phyloP scores from a whole-genome alignment of 139 green algal genomes.

The Chlamydomonas sp. region DNA sequence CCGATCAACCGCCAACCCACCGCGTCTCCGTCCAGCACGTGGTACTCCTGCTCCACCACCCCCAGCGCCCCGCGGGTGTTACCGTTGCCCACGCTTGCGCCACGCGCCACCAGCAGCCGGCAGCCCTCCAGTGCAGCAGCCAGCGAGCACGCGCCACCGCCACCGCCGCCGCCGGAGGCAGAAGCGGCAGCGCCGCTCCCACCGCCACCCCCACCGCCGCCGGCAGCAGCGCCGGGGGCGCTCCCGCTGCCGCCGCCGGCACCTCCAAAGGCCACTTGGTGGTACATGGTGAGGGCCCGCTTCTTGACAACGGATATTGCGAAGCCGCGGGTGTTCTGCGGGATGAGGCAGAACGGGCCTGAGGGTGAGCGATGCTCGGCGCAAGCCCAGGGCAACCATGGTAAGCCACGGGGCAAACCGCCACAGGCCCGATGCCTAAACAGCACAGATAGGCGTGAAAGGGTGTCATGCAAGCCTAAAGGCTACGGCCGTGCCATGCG shows the following conservation, averaged over 20 bases:
- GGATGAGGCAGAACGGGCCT: neutral
- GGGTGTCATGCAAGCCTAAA: too few relatives aligned
- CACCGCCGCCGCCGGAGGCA: neutral
- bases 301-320: constrained; percentile 46
- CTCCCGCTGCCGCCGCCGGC: neutral
- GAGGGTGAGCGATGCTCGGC: neutral
- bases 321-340: constrained; percentile 41
- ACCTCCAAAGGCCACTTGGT: constrained; percentile 20
- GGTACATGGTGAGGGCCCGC: constrained; percentile 15
- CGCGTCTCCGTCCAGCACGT: constrained; percentile 39
- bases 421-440: too few relatives aligned
- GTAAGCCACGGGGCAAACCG: too few relatives aligned
- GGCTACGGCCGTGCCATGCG: too few relatives aligned
- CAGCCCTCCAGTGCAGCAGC: constrained; percentile 26
- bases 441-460: too few relatives aligned
- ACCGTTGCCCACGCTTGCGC: constrained; percentile 6
- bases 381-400: neutral
- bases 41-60: constrained; percentile 53
- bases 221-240: neutral
- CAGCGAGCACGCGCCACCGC: constrained; percentile 12
- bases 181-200: neutral
- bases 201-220: neutral
- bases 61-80: constrained; percentile 43
- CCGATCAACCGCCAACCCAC: constrained; percentile 2
- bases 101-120: constrained; percentile 20